Base-by-base conservation (phyloP, 2,329 filamentous ascomycete species). In the Sclerotinia glacialis region DNA sequence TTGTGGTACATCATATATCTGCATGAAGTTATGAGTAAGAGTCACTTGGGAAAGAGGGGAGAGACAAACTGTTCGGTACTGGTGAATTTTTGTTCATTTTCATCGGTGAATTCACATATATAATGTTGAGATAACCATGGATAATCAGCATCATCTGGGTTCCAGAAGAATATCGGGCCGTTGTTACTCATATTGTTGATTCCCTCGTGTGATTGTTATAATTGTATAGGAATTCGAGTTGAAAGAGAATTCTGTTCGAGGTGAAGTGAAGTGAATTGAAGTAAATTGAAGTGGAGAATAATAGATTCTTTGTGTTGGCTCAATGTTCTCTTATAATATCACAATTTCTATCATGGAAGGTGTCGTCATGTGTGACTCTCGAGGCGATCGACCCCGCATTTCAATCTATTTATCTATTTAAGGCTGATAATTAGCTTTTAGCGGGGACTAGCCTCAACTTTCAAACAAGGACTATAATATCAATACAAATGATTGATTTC, bases 1-100 rank as follows among this genome's bases (percentile, higher is more conserved):
- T 56, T 64, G 26, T 56, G 61, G 21, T 28, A 55, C 50, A 64
- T 64, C 61, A 64, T 64, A 2, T 37, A 64, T 21, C 50, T 56
- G 12, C 21, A 31, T 59, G 23, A 44, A 34, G 3, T 12, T 8
- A 37, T 52, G 11, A 28, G 47, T 40, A 4, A 8, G 4, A 14
- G 5, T 6, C 9, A 56, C 3, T 42, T 26, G 7, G n/a, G 21
- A 5, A 52, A 7, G 28, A 23, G 0, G 1, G 14, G 3, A 26
- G 23, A 23, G 16, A 56, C n/a, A 21, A 5, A 64, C 52, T 56
- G 50, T 16, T 56, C 62, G 0, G 40, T 26, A 7, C 40, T 47
- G 11, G 37, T 56, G 16, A 21, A 56, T 8, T 21, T 26, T 21
- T 55, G 52, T 2, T n/a, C 52, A 7, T 23, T 47, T 23, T 47